Percentiles rank a stretch among this genome's conserved stretches.
Evolutionary conservation across 257 asterid species (phyloP).

Genomic region (Asclepias syriaca): DNA sequence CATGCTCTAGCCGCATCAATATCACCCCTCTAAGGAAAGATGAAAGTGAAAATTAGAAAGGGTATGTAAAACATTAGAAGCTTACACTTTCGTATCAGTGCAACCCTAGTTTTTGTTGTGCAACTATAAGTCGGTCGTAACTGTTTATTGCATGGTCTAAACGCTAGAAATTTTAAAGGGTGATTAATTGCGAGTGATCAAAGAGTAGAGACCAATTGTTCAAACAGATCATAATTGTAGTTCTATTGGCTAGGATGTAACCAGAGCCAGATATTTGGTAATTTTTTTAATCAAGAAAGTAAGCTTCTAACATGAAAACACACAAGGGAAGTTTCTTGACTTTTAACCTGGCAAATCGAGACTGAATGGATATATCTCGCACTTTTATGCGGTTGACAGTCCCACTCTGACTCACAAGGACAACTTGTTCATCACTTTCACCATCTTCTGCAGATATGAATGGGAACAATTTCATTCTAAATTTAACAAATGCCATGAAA

Average conservation of each 20-base stretch:
- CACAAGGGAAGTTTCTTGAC: background rate
- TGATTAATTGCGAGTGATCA: background rate
- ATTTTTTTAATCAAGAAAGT: background rate
- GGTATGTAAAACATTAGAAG: background rate
- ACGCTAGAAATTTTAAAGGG: background rate
- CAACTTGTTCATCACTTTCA: constrained; percentile 94
- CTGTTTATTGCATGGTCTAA: too few relatives aligned
- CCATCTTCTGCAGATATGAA: constrained; percentile 64
- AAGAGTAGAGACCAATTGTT: background rate
- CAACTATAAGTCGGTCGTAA: background rate
- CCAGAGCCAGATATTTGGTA: background rate
- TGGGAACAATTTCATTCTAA: constrained; percentile 8
- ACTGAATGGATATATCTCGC: constrained; percentile 86
- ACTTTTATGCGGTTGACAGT: constrained; percentile 95
- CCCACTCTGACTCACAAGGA: constrained; percentile 97
- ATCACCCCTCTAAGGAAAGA: constrained; percentile 70
- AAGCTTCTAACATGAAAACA: too few relatives aligned
- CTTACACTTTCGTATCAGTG: background rate
- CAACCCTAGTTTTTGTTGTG: background rate
- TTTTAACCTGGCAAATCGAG: constrained; percentile 86
- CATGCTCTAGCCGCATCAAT: constrained; percentile 90
- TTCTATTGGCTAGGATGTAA: background rate
- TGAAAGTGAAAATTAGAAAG: background rate
- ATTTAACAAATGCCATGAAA: background rate
- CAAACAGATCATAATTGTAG: background rate